Percentiles rank a stretch among this genome's conserved stretches.
Evolutionary conservation across 2,329 filamentous ascomycete genomes (phyloP).

Genomic region (Scedosporium dehoogii): DNA sequence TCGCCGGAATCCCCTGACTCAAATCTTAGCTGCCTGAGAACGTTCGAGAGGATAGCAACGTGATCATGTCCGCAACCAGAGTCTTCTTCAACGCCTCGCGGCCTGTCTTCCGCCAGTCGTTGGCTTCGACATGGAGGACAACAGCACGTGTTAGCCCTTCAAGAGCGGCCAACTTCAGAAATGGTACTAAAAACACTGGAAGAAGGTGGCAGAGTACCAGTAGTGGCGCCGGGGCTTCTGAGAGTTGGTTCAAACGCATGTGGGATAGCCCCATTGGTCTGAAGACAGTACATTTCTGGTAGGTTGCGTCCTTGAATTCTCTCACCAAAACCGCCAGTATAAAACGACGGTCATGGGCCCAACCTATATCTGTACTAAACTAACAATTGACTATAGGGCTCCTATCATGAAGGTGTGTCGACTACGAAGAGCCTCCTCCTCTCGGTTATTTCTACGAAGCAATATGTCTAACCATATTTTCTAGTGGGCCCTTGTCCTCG

Average conservation of each 20-base stretch:
- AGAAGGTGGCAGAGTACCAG: conserved; percentile 66
- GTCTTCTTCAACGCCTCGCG: conserved; percentile 44
- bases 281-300: conserved; percentile 99
- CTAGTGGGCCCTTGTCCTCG: conserved; percentile 85
- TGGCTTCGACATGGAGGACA: conserved; percentile 31
- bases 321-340: not conserved
- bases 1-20: too few relatives aligned
- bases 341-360: not conserved
- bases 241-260: conserved; percentile 63
- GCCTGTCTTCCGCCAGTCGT: conserved; percentile 45
- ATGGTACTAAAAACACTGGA: conserved; percentile 36
- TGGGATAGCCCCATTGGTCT: conserved; percentile 73
- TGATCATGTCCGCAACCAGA: conserved; percentile 26
- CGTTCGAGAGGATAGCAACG: not conserved
- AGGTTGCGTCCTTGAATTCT: conserved; percentile 18
- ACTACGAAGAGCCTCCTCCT: not conserved
- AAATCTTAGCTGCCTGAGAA: not conserved
- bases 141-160: conserved; percentile 37
- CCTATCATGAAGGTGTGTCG: conserved; percentile 68
- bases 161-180: conserved; percentile 41
- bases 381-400: conserved; percentile 46
- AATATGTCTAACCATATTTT: not conserved
- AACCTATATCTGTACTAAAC: not conserved
- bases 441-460: not conserved
- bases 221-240: conserved; percentile 30